Evolutionary conservation across 1,139 yeast genomes (phyloP).

Genomic region (Pichia cactophila): DNA sequence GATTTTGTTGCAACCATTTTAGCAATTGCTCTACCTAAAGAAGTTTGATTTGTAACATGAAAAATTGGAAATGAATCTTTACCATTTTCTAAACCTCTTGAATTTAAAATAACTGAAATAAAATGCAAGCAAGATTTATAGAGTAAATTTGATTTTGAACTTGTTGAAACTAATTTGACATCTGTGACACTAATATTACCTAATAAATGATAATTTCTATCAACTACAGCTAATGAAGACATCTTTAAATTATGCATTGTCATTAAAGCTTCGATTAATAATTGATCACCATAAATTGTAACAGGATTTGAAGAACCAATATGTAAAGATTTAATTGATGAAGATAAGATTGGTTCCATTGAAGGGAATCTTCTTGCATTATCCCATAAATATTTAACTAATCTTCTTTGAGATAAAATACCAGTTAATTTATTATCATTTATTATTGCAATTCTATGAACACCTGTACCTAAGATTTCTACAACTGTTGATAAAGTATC

Average conservation of each 20-base stretch:
- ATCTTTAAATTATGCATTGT: conserved; percentile 82
- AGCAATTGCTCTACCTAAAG: conserved; percentile 84
- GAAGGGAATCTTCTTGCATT: conserved; percentile 80
- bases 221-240: conserved; percentile 91
- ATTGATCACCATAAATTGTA: conserved; percentile 77
- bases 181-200: conserved; percentile 95
- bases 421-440: conserved; percentile 55
- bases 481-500: conserved; percentile 68
- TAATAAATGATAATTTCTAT: conserved; percentile 60
- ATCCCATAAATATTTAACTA: conserved; percentile 80
- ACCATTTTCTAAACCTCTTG: conserved; percentile 87
- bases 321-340: conserved; percentile 56
- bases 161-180: conserved; percentile 76
- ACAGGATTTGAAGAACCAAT: conserved; percentile 69
- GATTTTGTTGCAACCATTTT: conserved; percentile 91
- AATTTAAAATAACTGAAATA: conserved; percentile 75
- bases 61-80: conserved; percentile 95
- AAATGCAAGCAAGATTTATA: conserved; percentile 82
- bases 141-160: conserved; percentile 75
- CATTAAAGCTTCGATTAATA: conserved; percentile 75
- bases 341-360: conserved; percentile 64
- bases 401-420: conserved; percentile 80
- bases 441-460: conserved; percentile 83
- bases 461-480: conserved; percentile 84
- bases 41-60: conserved; percentile 74